Conservation (phyloP, 208 protist genomes). For the Acanthamoeba castellanii region DNA sequence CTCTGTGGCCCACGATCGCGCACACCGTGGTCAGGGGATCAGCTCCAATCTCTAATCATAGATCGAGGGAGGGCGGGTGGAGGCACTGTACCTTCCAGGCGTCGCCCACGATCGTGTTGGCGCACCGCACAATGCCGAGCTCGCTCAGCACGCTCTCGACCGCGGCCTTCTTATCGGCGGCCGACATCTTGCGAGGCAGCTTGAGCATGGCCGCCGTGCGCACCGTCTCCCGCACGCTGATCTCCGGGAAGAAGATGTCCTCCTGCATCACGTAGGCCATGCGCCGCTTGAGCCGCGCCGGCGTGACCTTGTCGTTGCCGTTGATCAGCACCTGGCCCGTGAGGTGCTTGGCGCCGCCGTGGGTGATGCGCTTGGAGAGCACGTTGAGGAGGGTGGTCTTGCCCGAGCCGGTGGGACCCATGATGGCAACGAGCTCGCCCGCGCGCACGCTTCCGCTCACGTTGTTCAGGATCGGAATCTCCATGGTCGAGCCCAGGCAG, state of each 20-base stretch:
- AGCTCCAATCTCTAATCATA: neutral
- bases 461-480: neutral
- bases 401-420: slow-evolving; percentile 18
- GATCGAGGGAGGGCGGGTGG: no score
- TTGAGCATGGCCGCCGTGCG: slow-evolving; percentile 74
- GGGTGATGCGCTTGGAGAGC: slow-evolving; percentile 65
- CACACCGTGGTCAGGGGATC: no score
- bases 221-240: slow-evolving; percentile 77
- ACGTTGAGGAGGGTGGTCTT: slow-evolving; percentile 81
- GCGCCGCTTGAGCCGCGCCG: slow-evolving; percentile 48
- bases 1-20: neutral
- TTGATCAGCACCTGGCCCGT: slow-evolving; percentile 68
- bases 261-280: slow-evolving; percentile 79
- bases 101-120: slow-evolving; percentile 59
- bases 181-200: neutral
- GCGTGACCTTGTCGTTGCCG: neutral
- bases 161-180: neutral
- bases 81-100: neutral
- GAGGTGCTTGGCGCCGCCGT: neutral
- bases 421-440: slow-evolving; percentile 27
- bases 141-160: slow-evolving; percentile 32
- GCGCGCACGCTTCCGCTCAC: neutral
- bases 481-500: neutral
- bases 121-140: slow-evolving; percentile 34
- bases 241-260: slow-evolving; percentile 72